These are phyloP conservation scores for Blastocystis sp. DNA, from an alignment of 352 stramenopile species.

Conservation along the genomic window DNA sequence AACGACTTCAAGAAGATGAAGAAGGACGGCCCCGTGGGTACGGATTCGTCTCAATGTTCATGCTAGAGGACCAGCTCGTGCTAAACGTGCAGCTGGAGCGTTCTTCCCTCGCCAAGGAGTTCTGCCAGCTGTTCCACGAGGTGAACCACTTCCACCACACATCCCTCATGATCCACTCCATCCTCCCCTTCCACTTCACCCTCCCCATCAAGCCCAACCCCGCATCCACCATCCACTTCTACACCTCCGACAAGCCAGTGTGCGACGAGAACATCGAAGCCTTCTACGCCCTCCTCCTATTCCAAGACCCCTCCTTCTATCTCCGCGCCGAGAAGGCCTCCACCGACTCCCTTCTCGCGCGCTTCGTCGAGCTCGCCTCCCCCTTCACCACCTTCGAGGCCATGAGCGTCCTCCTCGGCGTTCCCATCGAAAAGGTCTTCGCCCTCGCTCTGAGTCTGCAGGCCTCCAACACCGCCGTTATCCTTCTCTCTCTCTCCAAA, in stretches of 20 bases:
- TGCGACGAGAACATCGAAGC: conserved; percentile 21
- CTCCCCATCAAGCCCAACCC: conserved; percentile 25
- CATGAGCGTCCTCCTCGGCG: conserved; percentile 49
- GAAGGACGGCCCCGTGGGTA: background rate
- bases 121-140: conserved; percentile 54
- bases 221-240: conserved; percentile 54
- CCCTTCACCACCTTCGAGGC: conserved; percentile 47
- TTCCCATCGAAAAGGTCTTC: conserved; percentile 53
- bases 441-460: conserved; percentile 34
- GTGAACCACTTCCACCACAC: conserved; percentile 61
- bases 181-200: conserved; percentile 46
- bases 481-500: conserved; percentile 37
- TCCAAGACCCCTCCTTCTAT: conserved; percentile 34
- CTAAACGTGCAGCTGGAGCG: conserved; percentile 38
- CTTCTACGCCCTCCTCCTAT: conserved; percentile 40
- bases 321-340: background rate
- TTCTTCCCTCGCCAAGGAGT: conserved; percentile 27
- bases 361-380: conserved; percentile 48
- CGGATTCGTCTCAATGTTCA: background rate
- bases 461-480: conserved; percentile 33
- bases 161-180: conserved; percentile 31
- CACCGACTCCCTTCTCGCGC: background rate
- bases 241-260: conserved; percentile 36
- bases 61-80: conserved; percentile 46
- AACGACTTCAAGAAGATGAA: conserved; percentile 38